These are phyloP conservation scores for Talaromyces pinophilus DNA, from an alignment of 2,329 filamentous ascomycete genomes.

Conservation along the genomic window DNA sequence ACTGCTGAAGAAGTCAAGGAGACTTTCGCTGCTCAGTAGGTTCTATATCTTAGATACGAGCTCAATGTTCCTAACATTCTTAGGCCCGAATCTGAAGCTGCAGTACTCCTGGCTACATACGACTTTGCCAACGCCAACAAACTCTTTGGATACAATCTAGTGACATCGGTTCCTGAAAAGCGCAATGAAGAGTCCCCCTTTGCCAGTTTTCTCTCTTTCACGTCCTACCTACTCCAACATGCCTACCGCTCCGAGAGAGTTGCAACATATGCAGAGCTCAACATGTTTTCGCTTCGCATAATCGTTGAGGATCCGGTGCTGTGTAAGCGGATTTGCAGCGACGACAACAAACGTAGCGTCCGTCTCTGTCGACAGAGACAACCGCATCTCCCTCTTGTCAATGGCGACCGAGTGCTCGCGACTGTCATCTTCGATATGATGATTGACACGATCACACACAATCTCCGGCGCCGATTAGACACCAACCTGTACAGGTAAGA, in stretches of 20 bases:
- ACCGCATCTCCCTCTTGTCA: slow-evolving; percentile 76
- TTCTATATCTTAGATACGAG: slow-evolving; percentile 30
- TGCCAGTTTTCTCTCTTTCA: slow-evolving; percentile 78
- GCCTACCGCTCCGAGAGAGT: slow-evolving; percentile 79
- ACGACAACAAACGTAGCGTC: slow-evolving; percentile 71
- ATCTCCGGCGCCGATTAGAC: slow-evolving; percentile 81
- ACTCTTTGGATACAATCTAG: slow-evolving; percentile 83
- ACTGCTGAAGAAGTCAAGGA: slow-evolving; percentile 79
- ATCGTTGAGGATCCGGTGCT: slow-evolving; percentile 81
- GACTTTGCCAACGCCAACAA: slow-evolving; percentile 96
- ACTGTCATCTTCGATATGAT: slow-evolving; percentile 80
- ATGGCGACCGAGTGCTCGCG: slow-evolving; percentile 70
- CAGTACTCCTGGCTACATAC: slow-evolving; percentile 81
- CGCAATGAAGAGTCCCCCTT: slow-evolving; percentile 73
- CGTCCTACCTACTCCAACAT: slow-evolving; percentile 91
- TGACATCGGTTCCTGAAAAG: slow-evolving; percentile 62
- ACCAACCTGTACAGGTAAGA: slow-evolving; percentile 73
- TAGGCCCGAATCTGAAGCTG: slow-evolving; percentile 77
- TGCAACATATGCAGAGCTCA: slow-evolving; percentile 80
- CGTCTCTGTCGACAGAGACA: slow-evolving; percentile 86
- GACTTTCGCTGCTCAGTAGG: slow-evolving; percentile 76
- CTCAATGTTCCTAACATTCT: slow-evolving; percentile 28
- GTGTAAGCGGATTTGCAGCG: slow-evolving; percentile 80
- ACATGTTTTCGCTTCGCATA: slow-evolving; percentile 79
- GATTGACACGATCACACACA: slow-evolving; percentile 91